Conservation (phyloP, 164 flowering plant genomes). For the Pachysandra terminalis region DNA sequence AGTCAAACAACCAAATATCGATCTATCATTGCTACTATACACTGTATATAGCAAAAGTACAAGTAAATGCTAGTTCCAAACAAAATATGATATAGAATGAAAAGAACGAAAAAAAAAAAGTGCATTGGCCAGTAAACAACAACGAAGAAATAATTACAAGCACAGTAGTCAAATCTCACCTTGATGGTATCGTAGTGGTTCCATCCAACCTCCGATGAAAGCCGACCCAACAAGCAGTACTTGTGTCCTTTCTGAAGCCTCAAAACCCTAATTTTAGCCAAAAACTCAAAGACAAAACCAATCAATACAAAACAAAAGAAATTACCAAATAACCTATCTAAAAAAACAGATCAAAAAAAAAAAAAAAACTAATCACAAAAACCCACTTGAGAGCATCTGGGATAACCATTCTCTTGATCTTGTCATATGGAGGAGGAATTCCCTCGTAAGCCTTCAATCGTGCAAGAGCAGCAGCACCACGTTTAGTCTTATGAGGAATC, state of each 20-base stretch:
- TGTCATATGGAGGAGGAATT: conserved; percentile 80
- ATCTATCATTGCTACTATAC: too few relatives aligned
- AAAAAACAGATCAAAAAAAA: background rate
- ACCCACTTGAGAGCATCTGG: conserved; percentile 93
- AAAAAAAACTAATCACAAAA: background rate
- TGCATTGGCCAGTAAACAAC: too few relatives aligned
- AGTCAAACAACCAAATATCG: too few relatives aligned
- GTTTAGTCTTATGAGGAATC: conserved; percentile 92
- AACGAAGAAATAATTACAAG: too few relatives aligned
- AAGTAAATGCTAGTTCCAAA: background rate
- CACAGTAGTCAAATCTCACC: conserved; percentile 26
- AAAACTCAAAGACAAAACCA: background rate
- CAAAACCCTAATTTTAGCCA: conserved; percentile 54
- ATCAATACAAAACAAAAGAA: background rate
- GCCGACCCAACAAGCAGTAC: conserved; percentile 74
- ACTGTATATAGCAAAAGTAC: too few relatives aligned
- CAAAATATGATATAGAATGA: background rate
- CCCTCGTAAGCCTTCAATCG: conserved; percentile 86
- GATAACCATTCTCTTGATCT: conserved; percentile 79
- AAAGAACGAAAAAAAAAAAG: background rate
- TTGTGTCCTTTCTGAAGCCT: conserved; percentile 91
- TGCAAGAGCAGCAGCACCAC: conserved; percentile 87
- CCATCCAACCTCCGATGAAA: conserved; percentile 90
- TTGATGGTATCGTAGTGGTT: conserved; percentile 77
- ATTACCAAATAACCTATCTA: too few relatives aligned